Percentiles rank a stretch among this genome's conserved stretches.
These are phyloP conservation scores for Penicillium roqueforti DNA, from an alignment of 495 filamentous ascomycete genomes.

Conservation along the genomic window DNA sequence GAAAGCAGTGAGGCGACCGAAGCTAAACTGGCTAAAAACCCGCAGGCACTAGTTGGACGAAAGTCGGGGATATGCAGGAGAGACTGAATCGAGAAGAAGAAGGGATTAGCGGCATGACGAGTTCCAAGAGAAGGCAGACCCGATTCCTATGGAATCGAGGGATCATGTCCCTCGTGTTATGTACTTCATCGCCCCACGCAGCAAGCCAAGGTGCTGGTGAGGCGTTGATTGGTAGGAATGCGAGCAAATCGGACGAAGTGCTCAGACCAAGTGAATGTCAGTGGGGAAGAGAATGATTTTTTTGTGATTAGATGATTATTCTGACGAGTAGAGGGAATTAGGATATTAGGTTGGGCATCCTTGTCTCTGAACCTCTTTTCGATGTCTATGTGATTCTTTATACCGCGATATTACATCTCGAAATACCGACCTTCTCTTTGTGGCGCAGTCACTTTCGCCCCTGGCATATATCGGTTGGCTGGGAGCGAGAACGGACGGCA, in stretches of 20 bases:
- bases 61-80: conserved; percentile 4
- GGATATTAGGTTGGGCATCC: conserved; percentile 2
- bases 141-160: neutral
- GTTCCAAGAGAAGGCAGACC: neutral
- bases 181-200: conserved; percentile 13
- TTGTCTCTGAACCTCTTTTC: neutral
- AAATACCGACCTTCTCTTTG: neutral
- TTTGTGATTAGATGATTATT: too few relatives aligned
- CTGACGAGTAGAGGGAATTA: neutral
- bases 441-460: conserved; percentile 3
- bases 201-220: neutral
- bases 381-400: neutral
- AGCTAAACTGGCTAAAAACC: neutral
- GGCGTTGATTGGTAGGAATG: conserved; percentile 4
- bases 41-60: neutral
- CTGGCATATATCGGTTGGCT: neutral
- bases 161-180: conserved; percentile 11
- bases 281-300: conserved; percentile 1
- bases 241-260: conserved; percentile 11
- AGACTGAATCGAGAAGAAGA: conserved; percentile 4
- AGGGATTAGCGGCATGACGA: conserved; percentile 3
- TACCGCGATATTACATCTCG: neutral
- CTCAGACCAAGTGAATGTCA: conserved; percentile 4
- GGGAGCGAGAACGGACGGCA: neutral
- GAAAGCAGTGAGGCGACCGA: conserved; percentile 1